Conservation (phyloP, 441 rosid genomes). For the Adansonia gregorii region DNA sequence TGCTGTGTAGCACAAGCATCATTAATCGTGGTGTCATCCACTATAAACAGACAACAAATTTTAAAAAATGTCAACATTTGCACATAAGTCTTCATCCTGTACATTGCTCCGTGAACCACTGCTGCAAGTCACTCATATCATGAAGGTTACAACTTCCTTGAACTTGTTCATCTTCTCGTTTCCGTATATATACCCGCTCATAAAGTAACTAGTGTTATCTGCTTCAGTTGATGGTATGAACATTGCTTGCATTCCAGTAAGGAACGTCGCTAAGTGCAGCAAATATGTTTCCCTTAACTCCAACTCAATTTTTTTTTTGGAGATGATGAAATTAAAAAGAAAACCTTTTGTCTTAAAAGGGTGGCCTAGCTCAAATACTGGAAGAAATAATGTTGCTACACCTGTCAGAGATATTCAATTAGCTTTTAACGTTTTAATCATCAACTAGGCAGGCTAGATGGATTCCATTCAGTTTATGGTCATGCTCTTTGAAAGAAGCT, state of each 20-base stretch:
- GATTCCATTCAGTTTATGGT: neutral
- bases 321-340: slow-evolving; percentile 9
- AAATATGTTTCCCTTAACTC: slow-evolving; percentile 17
- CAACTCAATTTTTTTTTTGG: neutral
- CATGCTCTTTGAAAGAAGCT: slow-evolving; percentile 12
- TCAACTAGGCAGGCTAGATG: neutral
- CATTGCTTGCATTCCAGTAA: slow-evolving; percentile 67
- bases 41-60: slow-evolving; percentile 3
- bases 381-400: slow-evolving; percentile 84
- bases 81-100: slow-evolving; percentile 81
- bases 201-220: slow-evolving; percentile 89
- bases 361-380: slow-evolving; percentile 94
- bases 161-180: slow-evolving; percentile 76
- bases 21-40: slow-evolving; percentile 3
- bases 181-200: slow-evolving; percentile 86
- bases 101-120: slow-evolving; percentile 67
- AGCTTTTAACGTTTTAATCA: slow-evolving; percentile 22
- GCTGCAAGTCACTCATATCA: slow-evolving; percentile 81
- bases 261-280: slow-evolving; percentile 16
- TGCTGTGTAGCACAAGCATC: neutral
- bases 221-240: slow-evolving; percentile 91
- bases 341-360: slow-evolving; percentile 92
- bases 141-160: slow-evolving; percentile 89
- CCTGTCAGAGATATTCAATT: slow-evolving; percentile 52
- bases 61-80: neutral